phyloP scores from a whole-genome alignment of 805 yeast species.

The Debaryomyces maramus region DNA sequence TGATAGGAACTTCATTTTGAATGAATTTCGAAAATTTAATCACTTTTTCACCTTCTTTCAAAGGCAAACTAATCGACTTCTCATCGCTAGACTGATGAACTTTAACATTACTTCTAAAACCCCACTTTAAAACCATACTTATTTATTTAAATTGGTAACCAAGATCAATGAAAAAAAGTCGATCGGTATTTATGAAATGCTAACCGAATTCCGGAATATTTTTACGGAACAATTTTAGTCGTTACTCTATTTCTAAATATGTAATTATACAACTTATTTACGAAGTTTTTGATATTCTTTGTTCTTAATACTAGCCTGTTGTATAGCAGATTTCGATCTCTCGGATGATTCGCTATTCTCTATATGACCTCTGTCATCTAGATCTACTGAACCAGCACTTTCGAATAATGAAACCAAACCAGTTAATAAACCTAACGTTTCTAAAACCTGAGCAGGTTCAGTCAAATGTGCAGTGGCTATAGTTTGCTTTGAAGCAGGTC shows the following conservation, averaged over 20 bases:
- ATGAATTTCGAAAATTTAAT: constrained; percentile 17
- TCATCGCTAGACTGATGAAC: constrained; percentile 22
- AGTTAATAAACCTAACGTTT: constrained; percentile 74
- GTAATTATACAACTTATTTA: background rate
- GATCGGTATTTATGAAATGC: too few species aligned
- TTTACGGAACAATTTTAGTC: too few species aligned
- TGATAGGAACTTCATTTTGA: constrained; percentile 16
- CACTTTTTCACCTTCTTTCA: constrained; percentile 6
- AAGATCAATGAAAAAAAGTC: too few species aligned
- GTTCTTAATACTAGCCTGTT: constrained; percentile 24
- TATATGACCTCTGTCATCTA: constrained; percentile 78
- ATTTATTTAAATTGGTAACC: too few species aligned
- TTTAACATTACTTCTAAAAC: constrained; percentile 34
- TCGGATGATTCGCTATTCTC: constrained; percentile 46
- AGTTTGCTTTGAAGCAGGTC: constrained; percentile 86
- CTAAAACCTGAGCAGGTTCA: constrained; percentile 82
- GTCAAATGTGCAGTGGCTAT: constrained; percentile 81
- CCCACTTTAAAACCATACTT: constrained; percentile 32
- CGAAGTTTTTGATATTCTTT: background rate
- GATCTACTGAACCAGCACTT: constrained; percentile 70
- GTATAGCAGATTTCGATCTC: constrained; percentile 39
- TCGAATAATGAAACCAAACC: constrained; percentile 80
- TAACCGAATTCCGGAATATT: too few species aligned
- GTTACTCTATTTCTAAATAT: too few species aligned
- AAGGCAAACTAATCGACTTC: constrained; percentile 15